Evolutionary conservation across 2,329 filamentous ascomycete species (phyloP).

Genomic region (Trichoderma afroharzianum): DNA sequence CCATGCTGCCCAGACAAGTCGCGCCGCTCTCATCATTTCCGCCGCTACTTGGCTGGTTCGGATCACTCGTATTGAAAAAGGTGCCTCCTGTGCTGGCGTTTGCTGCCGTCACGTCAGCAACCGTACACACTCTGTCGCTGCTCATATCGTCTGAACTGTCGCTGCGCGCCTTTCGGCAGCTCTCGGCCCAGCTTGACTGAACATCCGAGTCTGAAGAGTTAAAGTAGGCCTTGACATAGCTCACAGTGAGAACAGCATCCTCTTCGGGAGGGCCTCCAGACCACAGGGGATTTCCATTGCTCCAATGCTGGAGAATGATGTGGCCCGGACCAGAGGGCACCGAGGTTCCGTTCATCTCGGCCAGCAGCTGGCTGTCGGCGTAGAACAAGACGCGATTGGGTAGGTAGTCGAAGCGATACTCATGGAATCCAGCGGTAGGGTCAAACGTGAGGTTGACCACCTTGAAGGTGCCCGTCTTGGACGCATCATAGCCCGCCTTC

Average conservation of each 20-base stretch:
- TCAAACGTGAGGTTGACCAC: constrained; percentile 61
- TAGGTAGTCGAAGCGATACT: constrained; percentile 76
- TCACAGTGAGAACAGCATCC: constrained; percentile 62
- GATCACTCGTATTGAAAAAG: constrained; percentile 19
- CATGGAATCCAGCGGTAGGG: constrained; percentile 64
- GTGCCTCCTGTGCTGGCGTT: constrained; percentile 25
- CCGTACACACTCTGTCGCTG: constrained; percentile 24
- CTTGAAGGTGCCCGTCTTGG: constrained; percentile 55
- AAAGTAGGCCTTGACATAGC: constrained; percentile 76
- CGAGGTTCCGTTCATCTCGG: constrained; percentile 51
- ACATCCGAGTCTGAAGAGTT: constrained; percentile 55
- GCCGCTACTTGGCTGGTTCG: background rate
- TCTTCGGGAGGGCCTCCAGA: constrained; percentile 63
- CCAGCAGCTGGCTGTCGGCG: constrained; percentile 58
- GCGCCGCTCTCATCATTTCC: constrained; percentile 2
- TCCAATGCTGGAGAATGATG: constrained; percentile 72
- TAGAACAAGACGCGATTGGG: constrained; percentile 63
- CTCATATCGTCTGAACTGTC: background rate
- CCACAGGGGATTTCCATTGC: constrained; percentile 70
- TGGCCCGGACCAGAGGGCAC: constrained; percentile 61
- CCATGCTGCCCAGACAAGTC: background rate
- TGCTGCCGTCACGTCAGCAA: constrained; percentile 23
- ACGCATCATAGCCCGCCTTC: constrained; percentile 59
- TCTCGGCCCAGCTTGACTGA: constrained; percentile 15
- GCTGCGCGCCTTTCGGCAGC: constrained; percentile 17